Conservation (phyloP, 1,139 yeast genomes). For the Candida gigantensis region DNA sequence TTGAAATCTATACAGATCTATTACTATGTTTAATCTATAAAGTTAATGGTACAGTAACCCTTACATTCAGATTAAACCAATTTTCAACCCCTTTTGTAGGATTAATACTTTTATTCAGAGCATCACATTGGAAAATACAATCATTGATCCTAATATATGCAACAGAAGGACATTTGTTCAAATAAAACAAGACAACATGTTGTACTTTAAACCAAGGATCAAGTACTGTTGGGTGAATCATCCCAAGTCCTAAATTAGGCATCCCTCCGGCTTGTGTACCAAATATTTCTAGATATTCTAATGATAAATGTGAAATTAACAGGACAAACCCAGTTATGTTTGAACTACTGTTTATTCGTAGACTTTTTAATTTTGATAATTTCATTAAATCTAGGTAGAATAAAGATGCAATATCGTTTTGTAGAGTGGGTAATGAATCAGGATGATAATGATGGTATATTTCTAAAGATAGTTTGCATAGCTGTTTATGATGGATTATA, state of each 20-base stretch:
- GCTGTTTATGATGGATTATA: slow-evolving; percentile 16
- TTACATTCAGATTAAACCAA: slow-evolving; percentile 40
- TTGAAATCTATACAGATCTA: no score
- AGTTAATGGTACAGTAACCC: slow-evolving; percentile 9
- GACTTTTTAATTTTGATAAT: slow-evolving; percentile 26
- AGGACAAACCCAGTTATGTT: slow-evolving; percentile 26
- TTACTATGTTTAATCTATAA: no score
- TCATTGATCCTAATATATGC: slow-evolving; percentile 46
- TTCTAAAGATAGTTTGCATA: slow-evolving; percentile 42
- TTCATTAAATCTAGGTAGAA: slow-evolving; percentile 17
- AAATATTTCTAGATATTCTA: slow-evolving; percentile 45
- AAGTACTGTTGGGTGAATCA: slow-evolving; percentile 53
- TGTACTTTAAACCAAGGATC: slow-evolving; percentile 62
- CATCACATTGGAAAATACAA: slow-evolving; percentile 32
- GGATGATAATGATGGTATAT: slow-evolving; percentile 32
- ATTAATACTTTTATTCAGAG: slow-evolving; percentile 19
- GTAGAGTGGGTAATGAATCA: slow-evolving; percentile 7
- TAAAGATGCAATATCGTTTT: slow-evolving; percentile 20
- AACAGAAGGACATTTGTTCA: slow-evolving; percentile 27
- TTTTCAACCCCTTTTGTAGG: slow-evolving; percentile 45
- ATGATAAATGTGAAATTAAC: slow-evolving; percentile 28
- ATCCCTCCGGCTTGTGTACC: slow-evolving; percentile 56
- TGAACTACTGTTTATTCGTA: slow-evolving; percentile 43
- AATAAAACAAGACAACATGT: slow-evolving; percentile 48
- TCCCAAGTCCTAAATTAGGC: slow-evolving; percentile 57